Conservation (phyloP, 768 basidiomycete genomes). For the Phanerochaete sordida region DNA sequence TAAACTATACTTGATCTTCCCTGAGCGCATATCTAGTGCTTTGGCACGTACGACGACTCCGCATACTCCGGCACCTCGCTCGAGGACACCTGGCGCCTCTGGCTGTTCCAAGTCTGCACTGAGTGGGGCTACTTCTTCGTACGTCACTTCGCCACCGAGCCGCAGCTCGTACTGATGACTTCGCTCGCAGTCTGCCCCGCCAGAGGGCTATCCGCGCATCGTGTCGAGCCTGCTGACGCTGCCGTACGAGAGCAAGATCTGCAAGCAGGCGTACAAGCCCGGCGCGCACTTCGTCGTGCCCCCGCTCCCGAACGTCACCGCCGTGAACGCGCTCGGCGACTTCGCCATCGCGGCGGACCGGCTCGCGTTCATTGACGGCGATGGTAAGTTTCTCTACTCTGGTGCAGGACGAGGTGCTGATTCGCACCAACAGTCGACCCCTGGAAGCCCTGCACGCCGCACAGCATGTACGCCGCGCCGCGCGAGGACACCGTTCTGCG, state of each 20-base stretch:
- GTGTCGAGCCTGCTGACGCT: constrained; percentile 75
- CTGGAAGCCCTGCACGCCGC: constrained; percentile 86
- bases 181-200: constrained; percentile 61
- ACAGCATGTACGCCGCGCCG: constrained; percentile 66
- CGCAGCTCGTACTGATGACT: neutral
- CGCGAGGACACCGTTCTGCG: constrained; percentile 67
- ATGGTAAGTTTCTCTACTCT: constrained; percentile 41
- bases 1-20: neutral
- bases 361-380: constrained; percentile 86
- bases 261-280: constrained; percentile 71
- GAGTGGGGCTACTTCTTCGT: constrained; percentile 95
- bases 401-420: neutral
- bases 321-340: constrained; percentile 82
- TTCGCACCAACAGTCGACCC: constrained; percentile 63
- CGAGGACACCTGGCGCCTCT: constrained; percentile 77
- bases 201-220: constrained; percentile 60
- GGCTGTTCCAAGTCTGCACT: constrained; percentile 91
- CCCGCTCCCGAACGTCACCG: constrained; percentile 68
- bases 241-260: constrained; percentile 68
- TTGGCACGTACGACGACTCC: constrained; percentile 73
- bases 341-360: constrained; percentile 78
- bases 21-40: constrained; percentile 52
- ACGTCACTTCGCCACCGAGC: constrained; percentile 15
- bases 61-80: constrained; percentile 60
- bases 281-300: constrained; percentile 77